These are phyloP conservation scores for Fusarium coicis DNA, from an alignment of 2,329 filamentous ascomycete species.

Conservation along the genomic window DNA sequence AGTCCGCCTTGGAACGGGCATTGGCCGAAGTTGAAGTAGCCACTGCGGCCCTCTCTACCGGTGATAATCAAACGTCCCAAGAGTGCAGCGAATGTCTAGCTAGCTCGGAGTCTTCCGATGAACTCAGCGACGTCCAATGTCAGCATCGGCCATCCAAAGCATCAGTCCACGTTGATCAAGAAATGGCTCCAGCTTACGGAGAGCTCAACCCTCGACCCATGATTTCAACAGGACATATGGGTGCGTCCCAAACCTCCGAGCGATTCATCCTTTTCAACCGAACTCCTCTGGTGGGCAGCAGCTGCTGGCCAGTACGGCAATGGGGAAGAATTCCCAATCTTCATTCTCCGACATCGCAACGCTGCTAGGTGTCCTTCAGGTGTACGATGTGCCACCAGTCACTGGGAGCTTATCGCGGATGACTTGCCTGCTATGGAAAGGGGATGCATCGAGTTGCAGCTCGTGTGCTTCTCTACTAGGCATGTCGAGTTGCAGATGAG, in stretches of 20 bases:
- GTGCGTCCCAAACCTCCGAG: neutral
- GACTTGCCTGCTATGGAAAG: no score
- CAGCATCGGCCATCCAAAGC: neutral
- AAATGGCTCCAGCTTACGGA: accelerated
- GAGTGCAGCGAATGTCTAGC: neutral
- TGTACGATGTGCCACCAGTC: neutral
- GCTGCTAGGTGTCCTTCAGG: neutral
- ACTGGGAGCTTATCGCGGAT: neutral
- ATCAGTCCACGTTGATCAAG: neutral
- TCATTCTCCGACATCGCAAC: neutral
- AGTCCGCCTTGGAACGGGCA: neutral
- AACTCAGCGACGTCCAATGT: neutral
- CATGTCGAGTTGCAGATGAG: neutral
- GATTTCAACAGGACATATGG: neutral
- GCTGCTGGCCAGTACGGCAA: neutral
- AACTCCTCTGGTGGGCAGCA: neutral
- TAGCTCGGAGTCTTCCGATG: neutral
- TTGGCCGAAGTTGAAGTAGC: neutral
- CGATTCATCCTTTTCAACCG: neutral
- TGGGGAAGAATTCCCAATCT: neutral
- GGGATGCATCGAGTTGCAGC: neutral
- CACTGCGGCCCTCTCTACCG: neutral
- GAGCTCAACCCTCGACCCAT: neutral
- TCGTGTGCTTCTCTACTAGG: neutral
- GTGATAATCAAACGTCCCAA: accelerated